Conservation (phyloP, 2,329 filamentous ascomycete genomes). For the Parastagonospora avenae region DNA sequence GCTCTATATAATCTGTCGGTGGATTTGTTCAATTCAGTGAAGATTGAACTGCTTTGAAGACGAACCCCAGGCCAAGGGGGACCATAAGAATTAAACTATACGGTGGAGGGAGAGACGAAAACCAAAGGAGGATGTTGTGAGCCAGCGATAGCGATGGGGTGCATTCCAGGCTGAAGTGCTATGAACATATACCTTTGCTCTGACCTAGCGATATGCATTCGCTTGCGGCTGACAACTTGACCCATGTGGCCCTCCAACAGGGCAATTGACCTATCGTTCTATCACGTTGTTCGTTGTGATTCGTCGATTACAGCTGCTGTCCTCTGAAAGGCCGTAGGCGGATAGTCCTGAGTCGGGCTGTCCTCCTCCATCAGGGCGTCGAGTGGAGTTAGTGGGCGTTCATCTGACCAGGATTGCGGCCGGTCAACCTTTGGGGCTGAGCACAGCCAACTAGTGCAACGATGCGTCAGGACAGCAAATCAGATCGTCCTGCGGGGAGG, state of each 20-base stretch:
- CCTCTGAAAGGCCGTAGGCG: conserved; percentile 19
- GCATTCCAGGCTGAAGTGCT: conserved; percentile 12
- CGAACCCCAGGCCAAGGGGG: conserved; percentile 12
- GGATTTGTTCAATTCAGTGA: not conserved
- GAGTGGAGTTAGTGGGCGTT: conserved; percentile 13
- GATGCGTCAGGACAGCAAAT: conserved; percentile 13
- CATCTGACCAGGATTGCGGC: conserved; percentile 19
- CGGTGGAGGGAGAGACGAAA: conserved; percentile 4
- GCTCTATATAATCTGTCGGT: not conserved
- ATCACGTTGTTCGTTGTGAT: conserved; percentile 25
- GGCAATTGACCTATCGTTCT: conserved; percentile 20
- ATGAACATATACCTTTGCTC: conserved; percentile 19
- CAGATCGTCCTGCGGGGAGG: conserved; percentile 9
- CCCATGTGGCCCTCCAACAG: conserved; percentile 11
- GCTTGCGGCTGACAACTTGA: conserved; percentile 18
- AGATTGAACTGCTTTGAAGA: not conserved
- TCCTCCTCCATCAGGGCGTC: conserved; percentile 12
- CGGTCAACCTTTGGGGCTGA: conserved; percentile 17
- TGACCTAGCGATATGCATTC: conserved; percentile 9
- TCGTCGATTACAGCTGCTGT: conserved; percentile 17
- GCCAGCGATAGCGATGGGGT: conserved; percentile 5
- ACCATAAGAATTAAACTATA: conserved; percentile 9
- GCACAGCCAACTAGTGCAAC: conserved; percentile 3
- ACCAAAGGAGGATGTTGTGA: conserved; percentile 4
- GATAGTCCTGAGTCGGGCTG: conserved; percentile 9